Evolutionary conservation across 2,329 filamentous ascomycete genomes (phyloP), one percentile per base, ranked within the genome.

Genomic region (Alternaria alternata): DNA sequence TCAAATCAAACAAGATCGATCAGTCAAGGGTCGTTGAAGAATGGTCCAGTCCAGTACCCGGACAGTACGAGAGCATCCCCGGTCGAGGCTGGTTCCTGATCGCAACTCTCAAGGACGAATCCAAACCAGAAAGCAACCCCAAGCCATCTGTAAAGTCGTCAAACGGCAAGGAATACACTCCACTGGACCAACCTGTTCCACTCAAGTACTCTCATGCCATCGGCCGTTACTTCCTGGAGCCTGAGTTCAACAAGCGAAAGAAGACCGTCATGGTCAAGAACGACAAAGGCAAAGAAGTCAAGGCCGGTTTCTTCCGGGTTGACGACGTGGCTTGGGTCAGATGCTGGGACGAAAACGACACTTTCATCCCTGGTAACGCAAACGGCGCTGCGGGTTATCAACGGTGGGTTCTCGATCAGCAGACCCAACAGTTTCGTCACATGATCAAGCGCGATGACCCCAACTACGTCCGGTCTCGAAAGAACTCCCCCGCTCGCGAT

Each of bases 321-420:
- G 83, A 85, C 57, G 81, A 84, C 49, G 81, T 80, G 36, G 78
- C 80, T 54, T 85, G 82, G 82, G 82, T 85, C 38, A 78, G 81
- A 39, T 82, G 81, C 62, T 84, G 82, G 82, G 82, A 84, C 65
- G 74, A 78, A 22, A 72, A 82, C 41, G 82, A 81, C 54, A 77
- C 75, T n/a, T 85, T 85, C 69, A 80, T 84, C 43, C 81, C 81
- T 4, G 82, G 82, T 1, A 82, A 82, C 4, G 51, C 54, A 32
- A 59, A 56, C 8, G 55, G 54, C 18, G 62, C 54, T 9, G 59
- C 59, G 18, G 65, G 60, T 7, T 84, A 84, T 66, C 80, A 81
- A 54, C 80, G 82, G 47, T 85, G 82, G 82, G 79, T 76, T 62
- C 74, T 82, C 46, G 82, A 84, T 59, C 60, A 76, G 36, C 74